phyloP scores from a whole-genome alignment of 140 eudicot genomes.

The Senecio squalidus region DNA sequence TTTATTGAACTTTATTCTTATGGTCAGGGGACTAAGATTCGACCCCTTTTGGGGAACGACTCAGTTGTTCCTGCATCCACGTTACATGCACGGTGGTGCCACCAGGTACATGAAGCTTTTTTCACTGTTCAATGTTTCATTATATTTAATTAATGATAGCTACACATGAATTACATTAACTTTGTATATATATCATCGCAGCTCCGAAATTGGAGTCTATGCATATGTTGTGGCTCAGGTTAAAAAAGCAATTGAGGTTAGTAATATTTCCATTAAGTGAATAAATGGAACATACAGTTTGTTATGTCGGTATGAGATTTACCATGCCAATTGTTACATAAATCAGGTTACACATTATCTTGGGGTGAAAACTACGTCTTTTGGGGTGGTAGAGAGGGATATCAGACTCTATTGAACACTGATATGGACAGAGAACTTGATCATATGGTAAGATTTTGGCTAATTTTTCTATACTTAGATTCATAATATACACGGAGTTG shows the following conservation, averaged over 20 bases:
- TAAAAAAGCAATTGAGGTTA: slow-evolving; percentile 93
- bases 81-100: too few species aligned
- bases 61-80: too few species aligned
- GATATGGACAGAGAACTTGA: slow-evolving; percentile 97
- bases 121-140: not conserved
- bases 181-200: slow-evolving; percentile 18
- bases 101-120: slow-evolving; percentile 50
- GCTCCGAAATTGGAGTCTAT: slow-evolving; percentile 87
- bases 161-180: not conserved
- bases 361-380: slow-evolving; percentile 92
- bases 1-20: too few species aligned
- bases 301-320: not conserved
- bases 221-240: slow-evolving; percentile 97
- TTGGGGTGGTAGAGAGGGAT: slow-evolving; percentile 99
- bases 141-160: not conserved
- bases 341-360: slow-evolving; percentile 91
- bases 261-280: not conserved
- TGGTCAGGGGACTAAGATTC: slow-evolving; percentile 64
- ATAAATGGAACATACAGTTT: not conserved
- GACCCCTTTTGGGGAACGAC: slow-evolving; percentile 97
- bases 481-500: not conserved
- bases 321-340: not conserved
- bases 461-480: not conserved
- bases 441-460: slow-evolving; percentile 57
- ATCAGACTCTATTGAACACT: slow-evolving; percentile 89